phyloP scores from a whole-genome alignment of 179 eudicot species.

The Silene vulgaris region DNA sequence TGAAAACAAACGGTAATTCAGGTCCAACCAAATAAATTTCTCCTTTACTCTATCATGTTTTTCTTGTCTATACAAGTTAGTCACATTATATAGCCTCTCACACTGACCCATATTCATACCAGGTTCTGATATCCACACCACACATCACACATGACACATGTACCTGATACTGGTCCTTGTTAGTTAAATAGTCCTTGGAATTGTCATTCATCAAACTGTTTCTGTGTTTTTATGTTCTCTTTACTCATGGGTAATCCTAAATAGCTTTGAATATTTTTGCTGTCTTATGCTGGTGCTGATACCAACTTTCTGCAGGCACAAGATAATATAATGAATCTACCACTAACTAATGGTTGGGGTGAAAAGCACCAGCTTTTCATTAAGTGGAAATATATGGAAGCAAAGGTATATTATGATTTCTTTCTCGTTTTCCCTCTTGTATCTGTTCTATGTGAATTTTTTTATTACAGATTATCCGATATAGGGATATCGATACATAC shows the following conservation, averaged over 20 bases:
- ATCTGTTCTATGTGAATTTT: not conserved
- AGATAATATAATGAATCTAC: conserved; percentile 87
- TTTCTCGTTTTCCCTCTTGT: conserved; percentile 8
- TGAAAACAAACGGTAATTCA: not conserved
- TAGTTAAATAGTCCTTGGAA: not conserved
- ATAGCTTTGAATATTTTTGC: not conserved
- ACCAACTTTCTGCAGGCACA: conserved; percentile 62
- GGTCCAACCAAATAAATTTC: not conserved
- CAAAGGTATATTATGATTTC: conserved; percentile 58
- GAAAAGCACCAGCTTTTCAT: conserved; percentile 81
- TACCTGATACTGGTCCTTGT: not conserved
- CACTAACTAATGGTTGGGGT: conserved; percentile 95
- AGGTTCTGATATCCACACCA: not conserved
- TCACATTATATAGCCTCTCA: not conserved
- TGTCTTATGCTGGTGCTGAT: conserved; percentile 19
- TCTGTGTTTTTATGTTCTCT: not conserved
- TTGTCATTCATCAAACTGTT: not conserved
- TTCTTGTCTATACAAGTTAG: not conserved
- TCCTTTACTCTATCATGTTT: not conserved
- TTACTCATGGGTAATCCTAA: not conserved
- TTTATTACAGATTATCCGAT: not conserved
- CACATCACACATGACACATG: not conserved
- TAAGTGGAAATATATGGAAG: conserved; percentile 87
- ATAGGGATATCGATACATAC: not conserved
- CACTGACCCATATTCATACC: not conserved